Conservation (phyloP, 2,329 filamentous ascomycete genomes). For the Paecilomyces variotii region DNA sequence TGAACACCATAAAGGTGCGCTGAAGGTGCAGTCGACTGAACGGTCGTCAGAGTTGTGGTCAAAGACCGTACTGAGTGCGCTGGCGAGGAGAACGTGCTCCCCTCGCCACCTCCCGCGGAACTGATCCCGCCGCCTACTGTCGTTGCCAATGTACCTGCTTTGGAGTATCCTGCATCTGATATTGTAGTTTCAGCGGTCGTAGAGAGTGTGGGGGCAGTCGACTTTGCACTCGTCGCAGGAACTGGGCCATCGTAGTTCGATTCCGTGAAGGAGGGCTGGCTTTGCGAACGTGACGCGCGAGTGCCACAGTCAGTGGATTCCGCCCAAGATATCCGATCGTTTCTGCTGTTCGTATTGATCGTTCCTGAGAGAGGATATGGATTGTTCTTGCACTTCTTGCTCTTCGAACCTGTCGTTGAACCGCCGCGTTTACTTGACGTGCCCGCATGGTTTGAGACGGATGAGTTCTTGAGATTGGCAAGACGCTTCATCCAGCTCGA, state of each 20-base stretch:
- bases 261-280: constrained; percentile 53
- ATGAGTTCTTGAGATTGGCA: constrained; percentile 72
- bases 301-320: constrained; percentile 45
- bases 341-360: constrained; percentile 37
- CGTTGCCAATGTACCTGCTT: constrained; percentile 69
- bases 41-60: constrained; percentile 58
- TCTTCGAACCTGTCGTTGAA: constrained; percentile 19
- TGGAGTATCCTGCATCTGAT: constrained; percentile 69
- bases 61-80: constrained; percentile 58
- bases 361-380: constrained; percentile 82
- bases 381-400: constrained; percentile 70
- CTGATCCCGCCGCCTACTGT: constrained; percentile 56
- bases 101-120: constrained; percentile 57
- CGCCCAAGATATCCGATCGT: constrained; percentile 42
- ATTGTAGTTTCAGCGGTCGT: constrained; percentile 70
- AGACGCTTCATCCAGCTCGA: constrained; percentile 91
- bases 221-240: constrained; percentile 59
- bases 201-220: constrained; percentile 70
- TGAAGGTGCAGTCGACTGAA: constrained; percentile 53
- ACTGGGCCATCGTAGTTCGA: constrained; percentile 54
- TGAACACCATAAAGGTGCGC: constrained; percentile 34
- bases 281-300: constrained; percentile 48
- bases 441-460: constrained; percentile 40
- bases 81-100: constrained; percentile 59
- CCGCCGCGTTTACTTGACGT: constrained; percentile 31